Evolutionary conservation across 352 stramenopile genomes (phyloP), one percentile per base, ranked within the genome.

Genomic region (Globisporangium middletonii): DNA sequence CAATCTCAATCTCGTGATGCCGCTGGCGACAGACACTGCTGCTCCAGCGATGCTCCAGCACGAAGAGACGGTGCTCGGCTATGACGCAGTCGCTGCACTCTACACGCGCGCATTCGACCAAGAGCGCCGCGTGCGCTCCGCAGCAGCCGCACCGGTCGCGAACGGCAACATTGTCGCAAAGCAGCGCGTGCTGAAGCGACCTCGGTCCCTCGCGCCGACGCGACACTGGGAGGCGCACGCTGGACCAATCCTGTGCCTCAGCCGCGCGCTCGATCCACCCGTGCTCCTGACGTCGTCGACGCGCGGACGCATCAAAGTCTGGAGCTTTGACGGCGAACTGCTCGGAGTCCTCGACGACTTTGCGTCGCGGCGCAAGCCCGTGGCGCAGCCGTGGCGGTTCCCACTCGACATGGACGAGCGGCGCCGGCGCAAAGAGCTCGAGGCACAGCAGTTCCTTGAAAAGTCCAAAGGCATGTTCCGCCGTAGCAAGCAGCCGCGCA

Each of bases 281-380:
- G 69, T 80, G 16, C 38, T 87, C 26, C 56, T 91, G 0, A 82
- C 77, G 38, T 81, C 78, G 2, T 81, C 69, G 4, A 50, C 57
- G 1, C 71, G 65, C 42, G 81, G 81, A 6, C 77, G 85, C 49
- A 72, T 92, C 49, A 84, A 86, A 45, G 49, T 84, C 13, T 91
- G 81, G 81, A 72, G 55, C 38, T 50, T 85, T 2, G 33, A 70
- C 3, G 77, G 77, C 27, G 58, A 72, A 7, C 48, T 66, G 0
- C 64, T 79, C 4, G 79, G 77, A 6, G 62, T 87, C 2, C 59
- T 92, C 11, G 79, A 92, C 56, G 76, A 83, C 50, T 88, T 83
- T 66, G 77, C 81, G 4, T 88, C 77, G 27, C 71, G 81, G 19
- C 71, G 77, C 28, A 57, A 68, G 15, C 78, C 77, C 50, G 66